These are phyloP conservation scores for Pichia sp. DNA, from an alignment of 1,139 yeast genomes.

Conservation along the genomic window DNA sequence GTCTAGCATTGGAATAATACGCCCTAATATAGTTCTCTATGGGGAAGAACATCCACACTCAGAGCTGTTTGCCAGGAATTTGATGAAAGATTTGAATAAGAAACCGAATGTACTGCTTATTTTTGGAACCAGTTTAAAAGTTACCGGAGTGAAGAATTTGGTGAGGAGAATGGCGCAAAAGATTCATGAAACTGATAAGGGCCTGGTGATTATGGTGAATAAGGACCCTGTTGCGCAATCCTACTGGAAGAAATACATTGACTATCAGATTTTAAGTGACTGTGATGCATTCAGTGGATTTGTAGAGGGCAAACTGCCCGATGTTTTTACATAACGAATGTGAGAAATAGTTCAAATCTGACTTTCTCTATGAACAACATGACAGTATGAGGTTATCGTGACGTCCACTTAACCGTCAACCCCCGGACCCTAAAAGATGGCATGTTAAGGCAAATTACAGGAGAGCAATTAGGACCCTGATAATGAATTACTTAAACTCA, in stretches of 20 bases:
- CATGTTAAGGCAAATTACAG: no score
- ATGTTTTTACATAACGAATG: no score
- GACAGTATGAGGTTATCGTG: no score
- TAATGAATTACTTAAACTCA: no score
- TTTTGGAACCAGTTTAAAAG: conserved; percentile 72
- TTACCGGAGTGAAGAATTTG: conserved; percentile 62
- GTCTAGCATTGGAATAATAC: conserved; percentile 48
- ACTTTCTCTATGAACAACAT: no score
- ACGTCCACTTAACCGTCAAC: no score
- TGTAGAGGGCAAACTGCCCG: conserved; percentile 44
- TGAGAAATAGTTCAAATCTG: no score
- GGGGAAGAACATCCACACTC: conserved; percentile 77
- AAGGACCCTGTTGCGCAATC: conserved; percentile 40
- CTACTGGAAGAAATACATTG: conserved; percentile 52
- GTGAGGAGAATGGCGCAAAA: conserved; percentile 53
- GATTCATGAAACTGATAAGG: conserved; percentile 51
- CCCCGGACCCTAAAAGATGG: no score
- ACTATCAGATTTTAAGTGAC: conserved; percentile 69
- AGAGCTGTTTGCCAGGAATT: conserved; percentile 54
- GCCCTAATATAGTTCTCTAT: conserved; percentile 71
- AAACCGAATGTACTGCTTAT: conserved; percentile 61
- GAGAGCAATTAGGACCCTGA: no score
- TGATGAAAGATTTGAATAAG: conserved; percentile 44
- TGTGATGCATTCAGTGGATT: conserved; percentile 73
- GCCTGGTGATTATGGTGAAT: conserved; percentile 59